phyloP scores from a whole-genome alignment of 345 rosid genomes.

The Salix purpurea region DNA sequence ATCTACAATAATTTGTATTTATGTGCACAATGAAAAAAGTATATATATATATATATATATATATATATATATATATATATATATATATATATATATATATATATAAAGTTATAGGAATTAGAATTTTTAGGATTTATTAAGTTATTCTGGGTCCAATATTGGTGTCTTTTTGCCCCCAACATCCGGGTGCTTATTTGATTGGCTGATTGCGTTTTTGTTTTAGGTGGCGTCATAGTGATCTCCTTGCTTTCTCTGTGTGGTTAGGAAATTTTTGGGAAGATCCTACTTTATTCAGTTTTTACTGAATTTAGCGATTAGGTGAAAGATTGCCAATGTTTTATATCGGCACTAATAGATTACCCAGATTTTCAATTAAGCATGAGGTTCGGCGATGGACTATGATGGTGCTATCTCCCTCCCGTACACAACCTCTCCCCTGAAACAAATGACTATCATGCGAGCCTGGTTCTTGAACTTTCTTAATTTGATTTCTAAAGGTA shows the following conservation, averaged over 20 bases:
- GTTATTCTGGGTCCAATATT: background rate
- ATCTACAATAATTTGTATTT: too few relatives aligned
- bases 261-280: background rate
- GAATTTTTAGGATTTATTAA: background rate
- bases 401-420: background rate
- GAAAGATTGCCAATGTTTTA: background rate
- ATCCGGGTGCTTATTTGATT: background rate
- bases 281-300: background rate
- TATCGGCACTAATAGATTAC: background rate
- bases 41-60: too few relatives aligned
- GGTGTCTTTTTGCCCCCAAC: too few relatives aligned
- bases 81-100: too few relatives aligned
- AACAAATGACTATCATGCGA: background rate
- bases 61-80: too few relatives aligned
- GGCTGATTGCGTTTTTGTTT: background rate
- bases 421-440: background rate
- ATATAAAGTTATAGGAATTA: too few relatives aligned
- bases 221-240: background rate
- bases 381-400: background rate
- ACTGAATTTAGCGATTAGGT: background rate
- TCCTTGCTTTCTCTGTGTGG: background rate
- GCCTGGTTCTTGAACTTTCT: background rate
- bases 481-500: background rate
- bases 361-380: background rate
- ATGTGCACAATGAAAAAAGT: too few relatives aligned